phyloP scores from a whole-genome alignment of 257 asterid species.

The Nicotiana obtusifolia region DNA sequence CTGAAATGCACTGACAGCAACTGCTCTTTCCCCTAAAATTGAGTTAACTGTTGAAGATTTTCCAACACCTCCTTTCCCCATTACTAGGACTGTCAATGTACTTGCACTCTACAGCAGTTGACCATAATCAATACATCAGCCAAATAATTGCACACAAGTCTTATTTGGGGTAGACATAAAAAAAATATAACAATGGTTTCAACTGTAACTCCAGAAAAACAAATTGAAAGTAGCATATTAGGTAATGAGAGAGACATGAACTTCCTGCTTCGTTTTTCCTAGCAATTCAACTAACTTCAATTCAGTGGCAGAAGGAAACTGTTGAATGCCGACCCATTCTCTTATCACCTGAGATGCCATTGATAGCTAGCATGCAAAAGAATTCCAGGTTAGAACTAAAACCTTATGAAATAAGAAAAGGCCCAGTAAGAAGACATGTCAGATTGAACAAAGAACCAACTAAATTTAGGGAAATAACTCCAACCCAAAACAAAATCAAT shows the following conservation, averaged over 20 bases:
- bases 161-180: not conserved
- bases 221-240: slow-evolving; percentile 3
- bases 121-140: not conserved
- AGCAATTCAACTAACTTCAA: slow-evolving; percentile 74
- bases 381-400: not conserved
- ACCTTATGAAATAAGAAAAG: not conserved
- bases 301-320: slow-evolving; percentile 87
- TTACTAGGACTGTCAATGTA: slow-evolving; percentile 80
- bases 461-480: not conserved
- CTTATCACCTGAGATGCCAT: slow-evolving; percentile 71
- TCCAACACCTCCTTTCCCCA: slow-evolving; percentile 99
- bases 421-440: not conserved
- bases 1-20: slow-evolving; percentile 93
- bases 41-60: slow-evolving; percentile 93
- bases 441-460: not conserved
- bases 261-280: slow-evolving; percentile 73
- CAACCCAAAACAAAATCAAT: not conserved
- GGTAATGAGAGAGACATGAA: slow-evolving; percentile 17
- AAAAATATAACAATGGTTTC: not conserved
- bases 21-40: slow-evolving; percentile 83
- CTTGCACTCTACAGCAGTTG: slow-evolving; percentile 43
- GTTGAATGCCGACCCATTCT: slow-evolving; percentile 93
- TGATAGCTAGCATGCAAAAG: slow-evolving; percentile 24
- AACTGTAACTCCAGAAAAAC: not conserved
- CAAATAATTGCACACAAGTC: not conserved